Evolutionary conservation across 352 stramenopile species (phyloP).

Genomic region (Phytophthora vignae): DNA sequence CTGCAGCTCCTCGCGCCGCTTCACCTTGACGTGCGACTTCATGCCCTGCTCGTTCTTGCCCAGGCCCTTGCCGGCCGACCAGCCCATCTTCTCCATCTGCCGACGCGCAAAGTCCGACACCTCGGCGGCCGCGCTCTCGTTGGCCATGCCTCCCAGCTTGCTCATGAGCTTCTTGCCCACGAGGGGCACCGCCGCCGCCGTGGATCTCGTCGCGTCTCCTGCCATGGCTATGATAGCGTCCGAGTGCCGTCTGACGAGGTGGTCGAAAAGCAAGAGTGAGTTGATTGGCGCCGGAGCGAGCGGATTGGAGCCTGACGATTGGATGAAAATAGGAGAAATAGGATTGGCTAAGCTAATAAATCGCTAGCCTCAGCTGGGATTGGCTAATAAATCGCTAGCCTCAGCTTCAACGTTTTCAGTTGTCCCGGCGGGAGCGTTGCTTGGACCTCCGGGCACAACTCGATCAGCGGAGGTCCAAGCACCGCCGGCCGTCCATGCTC

Average conservation of each 20-base stretch:
- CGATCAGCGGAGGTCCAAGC: too few species aligned
- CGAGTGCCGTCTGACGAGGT: not conserved
- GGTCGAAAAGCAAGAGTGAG: not conserved
- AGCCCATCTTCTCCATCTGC: slow-evolving; percentile 97
- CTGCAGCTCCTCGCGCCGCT: slow-evolving; percentile 94
- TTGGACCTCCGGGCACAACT: too few species aligned
- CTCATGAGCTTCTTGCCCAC: slow-evolving; percentile 88
- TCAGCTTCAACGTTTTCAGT: too few species aligned
- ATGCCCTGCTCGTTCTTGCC: slow-evolving; percentile 96
- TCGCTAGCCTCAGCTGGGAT: too few species aligned
- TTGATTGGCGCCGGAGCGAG: not conserved
- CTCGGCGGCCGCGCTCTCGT: slow-evolving; percentile 69
- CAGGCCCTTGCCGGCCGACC: slow-evolving; percentile 95
- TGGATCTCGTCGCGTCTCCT: not conserved
- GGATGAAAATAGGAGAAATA: not conserved
- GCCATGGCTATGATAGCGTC: slow-evolving; percentile 4
- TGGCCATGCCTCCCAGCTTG: slow-evolving; percentile 82
- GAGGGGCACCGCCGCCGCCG: slow-evolving; percentile 56
- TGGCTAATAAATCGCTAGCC: too few species aligned
- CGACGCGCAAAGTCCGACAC: slow-evolving; percentile 84
- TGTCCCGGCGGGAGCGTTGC: too few species aligned
- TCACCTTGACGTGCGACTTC: slow-evolving; percentile 93
- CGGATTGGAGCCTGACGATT: not conserved
- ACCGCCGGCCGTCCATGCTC: not conserved
- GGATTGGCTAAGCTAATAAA: too few species aligned